Evolutionary conservation across 352 stramenopile genomes (phyloP).

Genomic region (Phytophthora gonapodyides): DNA sequence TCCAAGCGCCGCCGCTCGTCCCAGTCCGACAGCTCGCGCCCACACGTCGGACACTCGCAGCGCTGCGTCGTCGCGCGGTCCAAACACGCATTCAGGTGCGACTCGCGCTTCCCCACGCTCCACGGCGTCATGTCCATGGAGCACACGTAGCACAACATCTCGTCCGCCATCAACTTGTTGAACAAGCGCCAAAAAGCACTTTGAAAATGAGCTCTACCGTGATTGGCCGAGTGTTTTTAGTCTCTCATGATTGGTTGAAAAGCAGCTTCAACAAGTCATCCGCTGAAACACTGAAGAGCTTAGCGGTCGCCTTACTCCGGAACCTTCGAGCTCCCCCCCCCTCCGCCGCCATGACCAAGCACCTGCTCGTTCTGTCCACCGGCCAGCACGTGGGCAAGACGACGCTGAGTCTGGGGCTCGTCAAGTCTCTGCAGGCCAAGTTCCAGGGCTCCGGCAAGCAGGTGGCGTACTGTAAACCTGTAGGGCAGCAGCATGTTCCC

Average conservation of each 20-base stretch:
- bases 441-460: constrained; percentile 72
- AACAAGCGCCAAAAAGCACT: neutral
- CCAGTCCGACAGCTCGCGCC: constrained; percentile 60
- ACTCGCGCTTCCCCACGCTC: constrained; percentile 50
- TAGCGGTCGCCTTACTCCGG: neutral
- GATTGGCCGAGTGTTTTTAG: too few relatives aligned
- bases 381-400: constrained; percentile 98
- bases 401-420: constrained; percentile 94
- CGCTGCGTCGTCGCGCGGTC: constrained; percentile 41
- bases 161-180: neutral
- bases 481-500: constrained; percentile 94
- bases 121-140: constrained; percentile 58
- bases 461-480: constrained; percentile 95
- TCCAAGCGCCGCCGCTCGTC: constrained; percentile 67
- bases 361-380: constrained; percentile 89
- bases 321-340: neutral
- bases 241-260: constrained; percentile 13
- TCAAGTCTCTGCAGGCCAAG: constrained; percentile 93
- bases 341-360: constrained; percentile 50
- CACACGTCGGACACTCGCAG: constrained; percentile 64
- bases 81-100: constrained; percentile 82
- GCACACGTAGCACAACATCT: constrained; percentile 63
- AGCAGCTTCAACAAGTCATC: constrained; percentile 22
- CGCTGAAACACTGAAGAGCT: constrained; percentile 16
- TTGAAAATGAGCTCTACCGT: neutral